Percentiles rank a stretch among this genome's conserved stretches.
phyloP scores from a whole-genome alignment of 768 basidiomycete species.

The Multifurca ochricompacta region DNA sequence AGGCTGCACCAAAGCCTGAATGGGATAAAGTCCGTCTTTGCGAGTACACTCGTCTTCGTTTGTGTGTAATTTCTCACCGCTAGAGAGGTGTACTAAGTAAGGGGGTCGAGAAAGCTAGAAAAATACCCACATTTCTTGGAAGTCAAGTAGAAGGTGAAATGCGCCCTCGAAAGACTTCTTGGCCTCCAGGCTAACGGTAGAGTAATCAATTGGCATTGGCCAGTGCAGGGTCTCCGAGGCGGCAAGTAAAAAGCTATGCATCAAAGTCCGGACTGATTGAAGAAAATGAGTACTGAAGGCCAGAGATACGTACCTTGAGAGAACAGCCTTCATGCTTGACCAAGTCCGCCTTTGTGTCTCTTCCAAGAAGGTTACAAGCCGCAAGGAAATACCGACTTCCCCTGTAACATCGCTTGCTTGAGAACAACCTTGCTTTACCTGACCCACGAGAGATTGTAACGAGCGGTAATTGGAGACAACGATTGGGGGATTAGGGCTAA shows the following conservation, averaged over 20 bases:
- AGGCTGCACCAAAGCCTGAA: slow-evolving; percentile 79
- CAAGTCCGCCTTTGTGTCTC: slow-evolving; percentile 65
- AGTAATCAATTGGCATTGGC: slow-evolving; percentile 72
- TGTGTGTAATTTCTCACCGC: slow-evolving; percentile 44
- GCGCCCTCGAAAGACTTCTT: slow-evolving; percentile 64
- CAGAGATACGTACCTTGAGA: slow-evolving; percentile 44
- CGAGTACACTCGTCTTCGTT: slow-evolving; percentile 24
- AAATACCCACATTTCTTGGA: slow-evolving; percentile 67
- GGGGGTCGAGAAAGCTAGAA: not conserved
- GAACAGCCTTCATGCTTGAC: slow-evolving; percentile 57
- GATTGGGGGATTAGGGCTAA: slow-evolving; percentile 36
- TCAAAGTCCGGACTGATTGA: slow-evolving; percentile 5
- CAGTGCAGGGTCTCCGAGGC: slow-evolving; percentile 75
- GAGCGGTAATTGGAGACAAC: slow-evolving; percentile 46
- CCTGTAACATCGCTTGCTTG: slow-evolving; percentile 38
- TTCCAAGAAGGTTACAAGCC: slow-evolving; percentile 55
- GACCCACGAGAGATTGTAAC: slow-evolving; percentile 53
- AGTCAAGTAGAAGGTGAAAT: slow-evolving; percentile 64
- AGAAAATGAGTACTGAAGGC: not conserved
- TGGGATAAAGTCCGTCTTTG: slow-evolving; percentile 65
- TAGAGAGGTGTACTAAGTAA: slow-evolving; percentile 24
- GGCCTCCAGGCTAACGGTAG: slow-evolving; percentile 39
- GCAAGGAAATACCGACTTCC: slow-evolving; percentile 39
- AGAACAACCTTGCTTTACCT: slow-evolving; percentile 39
- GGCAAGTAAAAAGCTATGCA: slow-evolving; percentile 48